Base-by-base conservation (phyloP, 306 rosid genomes). In the Abrus pulchellus region DNA sequence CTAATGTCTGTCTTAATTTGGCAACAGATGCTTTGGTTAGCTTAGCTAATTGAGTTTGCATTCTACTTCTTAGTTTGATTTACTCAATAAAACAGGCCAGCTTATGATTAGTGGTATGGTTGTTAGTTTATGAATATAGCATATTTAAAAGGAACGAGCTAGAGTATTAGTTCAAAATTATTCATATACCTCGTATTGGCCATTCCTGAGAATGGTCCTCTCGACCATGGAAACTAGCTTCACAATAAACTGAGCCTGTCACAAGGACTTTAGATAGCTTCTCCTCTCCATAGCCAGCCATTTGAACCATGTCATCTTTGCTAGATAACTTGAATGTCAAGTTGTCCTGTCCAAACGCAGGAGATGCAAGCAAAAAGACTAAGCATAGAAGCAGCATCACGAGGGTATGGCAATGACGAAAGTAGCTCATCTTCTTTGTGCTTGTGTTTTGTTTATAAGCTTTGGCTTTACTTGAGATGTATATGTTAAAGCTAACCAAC, bases 271-370 rank as follows among this genome's bases (percentile, higher is more conserved):
- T 90, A 50, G 97, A 92, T 52, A 90, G 86, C 88, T 82, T 92
- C 68, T 92, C 92, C 80, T 92, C 95, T 54, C 95, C 93, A 74
- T 92, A 90, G 20, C 95, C 97, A 70, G 92, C 95, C 30, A 89
- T 76, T 63, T 83, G 78, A 80, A 82, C 81, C 88, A 87, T 38
- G 5, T 92, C 94, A 7, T 90, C 88, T 54, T 86, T 78, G 85
- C 85, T 85, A 38, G 84, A 59, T 57, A 81, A 50, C 63, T 79
- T 85, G 1, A 78, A 49, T 47, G 77, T 8, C 4, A 68, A 65
- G 41, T 59, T 57, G 9, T 80, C 85, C 9, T 56, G 11, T 61
- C 74, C 78, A 36, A 47, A 59, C 14, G 27, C 65, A 2, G 80
- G 48, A 61, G 68, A 61, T 71, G 72, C 85, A 53, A 48, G 41